phyloP scores from a whole-genome alignment of 352 stramenopile genomes.

The Globisporangium echinulatum region DNA sequence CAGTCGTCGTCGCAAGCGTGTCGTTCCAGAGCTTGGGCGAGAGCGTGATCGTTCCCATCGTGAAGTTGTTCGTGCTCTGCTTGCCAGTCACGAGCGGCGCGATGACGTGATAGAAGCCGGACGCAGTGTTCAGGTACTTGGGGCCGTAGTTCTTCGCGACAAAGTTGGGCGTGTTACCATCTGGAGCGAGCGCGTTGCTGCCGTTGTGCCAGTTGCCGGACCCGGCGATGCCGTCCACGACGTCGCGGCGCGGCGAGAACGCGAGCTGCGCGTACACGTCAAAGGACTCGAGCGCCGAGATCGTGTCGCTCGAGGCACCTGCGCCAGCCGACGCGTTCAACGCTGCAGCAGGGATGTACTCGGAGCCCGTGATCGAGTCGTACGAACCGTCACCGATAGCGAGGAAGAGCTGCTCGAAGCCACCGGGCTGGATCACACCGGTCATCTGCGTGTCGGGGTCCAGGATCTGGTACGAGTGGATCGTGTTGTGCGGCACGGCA shows the following conservation, averaged over 20 bases:
- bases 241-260: constrained; percentile 33
- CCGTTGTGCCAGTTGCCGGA: constrained; percentile 49
- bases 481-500: constrained; percentile 49
- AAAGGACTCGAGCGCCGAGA: constrained; percentile 35
- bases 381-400: constrained; percentile 31
- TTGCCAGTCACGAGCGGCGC: constrained; percentile 35
- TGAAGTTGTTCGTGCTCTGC: constrained; percentile 51
- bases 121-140: constrained; percentile 51
- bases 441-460: constrained; percentile 54
- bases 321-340: constrained; percentile 22
- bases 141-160: constrained; percentile 49
- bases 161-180: constrained; percentile 42
- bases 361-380: constrained; percentile 37
- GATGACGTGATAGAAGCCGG: constrained; percentile 44
- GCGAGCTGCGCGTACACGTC: constrained; percentile 42
- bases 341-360: constrained; percentile 31
- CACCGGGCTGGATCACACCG: constrained; percentile 43
- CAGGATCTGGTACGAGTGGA: constrained; percentile 49
- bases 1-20: constrained; percentile 26
- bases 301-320: constrained; percentile 22
- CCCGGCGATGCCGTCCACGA: constrained; percentile 33
- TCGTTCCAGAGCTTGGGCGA: constrained; percentile 38
- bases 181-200: constrained; percentile 30
- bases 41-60: constrained; percentile 46
- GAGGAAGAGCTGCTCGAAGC: constrained; percentile 52